A percentile compares a stretch with the other conserved stretches of the same genome.
phyloP scores from a whole-genome alignment of 176 grass and related monocot genomes.

The Aegilops speltoides region DNA sequence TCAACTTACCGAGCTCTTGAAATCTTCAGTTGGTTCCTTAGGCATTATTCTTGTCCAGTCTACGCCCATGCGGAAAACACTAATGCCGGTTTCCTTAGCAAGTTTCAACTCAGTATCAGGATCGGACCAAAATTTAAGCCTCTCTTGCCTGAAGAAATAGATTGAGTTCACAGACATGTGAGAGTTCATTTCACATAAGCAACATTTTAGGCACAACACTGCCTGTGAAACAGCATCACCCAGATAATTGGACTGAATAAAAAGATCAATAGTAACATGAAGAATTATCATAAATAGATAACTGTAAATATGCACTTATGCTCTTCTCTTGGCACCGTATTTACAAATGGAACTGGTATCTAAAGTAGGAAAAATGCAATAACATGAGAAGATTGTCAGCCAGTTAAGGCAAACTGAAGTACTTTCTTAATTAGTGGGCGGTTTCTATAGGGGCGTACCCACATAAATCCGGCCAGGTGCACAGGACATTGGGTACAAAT shows the following conservation, averaged over 20 bases:
- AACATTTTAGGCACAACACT: background rate
- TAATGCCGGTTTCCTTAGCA: conserved; percentile 76
- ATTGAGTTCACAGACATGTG: conserved; percentile 8
- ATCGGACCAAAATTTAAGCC: conserved; percentile 97
- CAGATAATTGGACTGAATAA: background rate
- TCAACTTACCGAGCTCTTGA: conserved; percentile 62
- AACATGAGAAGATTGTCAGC: background rate
- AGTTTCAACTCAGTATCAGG: conserved; percentile 91
- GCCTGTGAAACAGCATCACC: background rate
- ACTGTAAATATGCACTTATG: background rate
- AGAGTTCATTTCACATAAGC: conserved; percentile 1
- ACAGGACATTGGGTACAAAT: background rate
- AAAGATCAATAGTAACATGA: background rate
- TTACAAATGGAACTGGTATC: background rate
- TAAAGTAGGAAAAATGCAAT: background rate
- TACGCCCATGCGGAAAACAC: conserved; percentile 86
- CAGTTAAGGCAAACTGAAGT: conserved; percentile 10
- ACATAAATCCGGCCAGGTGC: background rate
- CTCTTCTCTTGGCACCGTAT: background rate
- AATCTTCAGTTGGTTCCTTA: conserved; percentile 55
- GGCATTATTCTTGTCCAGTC: conserved; percentile 94
- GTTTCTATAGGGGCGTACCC: background rate
- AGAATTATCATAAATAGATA: background rate
- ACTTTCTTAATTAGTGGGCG: background rate
- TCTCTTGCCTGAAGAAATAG: conserved; percentile 63